Evolutionary conservation across 2,329 filamentous ascomycete species (phyloP), one percentile per base, ranked within the genome.

Genomic region (Aspergillus phoenicis): DNA sequence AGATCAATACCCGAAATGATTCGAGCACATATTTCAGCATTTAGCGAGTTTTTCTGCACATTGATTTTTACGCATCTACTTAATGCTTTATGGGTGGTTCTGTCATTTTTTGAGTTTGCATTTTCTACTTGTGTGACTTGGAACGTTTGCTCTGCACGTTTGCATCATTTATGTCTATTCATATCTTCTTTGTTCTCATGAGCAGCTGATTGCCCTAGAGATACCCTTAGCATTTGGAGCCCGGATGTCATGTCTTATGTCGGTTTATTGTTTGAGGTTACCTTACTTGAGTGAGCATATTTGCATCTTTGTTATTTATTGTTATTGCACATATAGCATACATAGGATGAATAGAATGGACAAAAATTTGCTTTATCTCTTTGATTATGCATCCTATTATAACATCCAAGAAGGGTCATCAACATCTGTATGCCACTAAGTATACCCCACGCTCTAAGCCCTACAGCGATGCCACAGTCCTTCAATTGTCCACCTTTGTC

Each of bases 151-250:
- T 56, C 41, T 20, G 10, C 43, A 2, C 33, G 8, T 22, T 39
- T 55, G 51, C 24, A 20, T 28, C 15, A 15, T 36, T 36, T 8
- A 5, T 28, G 4, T 53, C 17, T 17, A 33, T 15, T 51, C 15
- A 47, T 57, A 48, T 36, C 33, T 54, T 59, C 20, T 28, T 33
- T 47, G 51, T 59, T 59, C 57, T 48, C 57, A 59, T 59, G 57
- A 52, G 57, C 51, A 59, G 47, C 57, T 54, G 30, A 59, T 30
- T 59, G 57, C 51, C 47, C 57, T 52, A 54, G 57, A 59, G 57
- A 59, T 59, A 59, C 57, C 57, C 57, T 45, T 59, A 55, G 51
- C 41, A 53, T 59, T 59, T 49, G 47, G 48, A 55, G 57, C 51
- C 36, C 52, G 15, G 47, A 51, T 38, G n/a, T 52, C 20, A 39